Evolutionary conservation across 495 filamentous ascomycete species (phyloP).

Genomic region (Hyaloscypha variabilis): DNA sequence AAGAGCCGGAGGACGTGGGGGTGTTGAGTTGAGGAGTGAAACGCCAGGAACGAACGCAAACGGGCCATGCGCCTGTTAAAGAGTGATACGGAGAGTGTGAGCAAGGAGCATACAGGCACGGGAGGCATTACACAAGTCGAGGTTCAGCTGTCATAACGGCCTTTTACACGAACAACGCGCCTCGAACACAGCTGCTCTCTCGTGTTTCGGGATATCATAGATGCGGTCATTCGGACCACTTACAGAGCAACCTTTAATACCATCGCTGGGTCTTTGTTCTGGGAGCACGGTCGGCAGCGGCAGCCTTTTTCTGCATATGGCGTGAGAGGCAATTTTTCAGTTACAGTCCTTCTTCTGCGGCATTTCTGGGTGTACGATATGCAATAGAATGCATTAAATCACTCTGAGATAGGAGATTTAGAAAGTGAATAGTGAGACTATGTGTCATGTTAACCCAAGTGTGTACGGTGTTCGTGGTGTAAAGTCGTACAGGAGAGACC

Average conservation of each 20-base stretch:
- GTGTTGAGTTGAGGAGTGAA: constrained; percentile 81
- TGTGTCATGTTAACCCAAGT: no score
- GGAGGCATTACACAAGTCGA: constrained; percentile 10
- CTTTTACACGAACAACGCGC: constrained; percentile 14
- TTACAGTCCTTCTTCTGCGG: constrained; percentile 23
- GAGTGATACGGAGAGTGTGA: background rate
- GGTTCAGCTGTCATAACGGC: constrained; percentile 8
- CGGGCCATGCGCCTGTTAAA: constrained; percentile 76
- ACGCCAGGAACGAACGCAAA: constrained; percentile 73
- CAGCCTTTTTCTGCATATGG: constrained; percentile 28
- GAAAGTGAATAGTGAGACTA: background rate
- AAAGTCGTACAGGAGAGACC: background rate
- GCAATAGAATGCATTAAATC: constrained; percentile 31
- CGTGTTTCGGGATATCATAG: constrained; percentile 7
- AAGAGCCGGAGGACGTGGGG: constrained; percentile 72
- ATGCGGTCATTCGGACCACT: constrained; percentile 22
- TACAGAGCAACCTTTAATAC: constrained; percentile 34
- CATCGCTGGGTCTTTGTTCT: constrained; percentile 30
- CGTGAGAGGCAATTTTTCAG: constrained; percentile 29
- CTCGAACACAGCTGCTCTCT: background rate
- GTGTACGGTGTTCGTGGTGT: no score
- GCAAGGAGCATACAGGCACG: constrained; percentile 12
- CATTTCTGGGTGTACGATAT: constrained; percentile 36
- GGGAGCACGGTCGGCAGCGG: constrained; percentile 21
- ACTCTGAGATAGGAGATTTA: background rate